These are phyloP conservation scores for Cyclotella cryptica DNA, from an alignment of 108 stramenopile species.

Conservation along the genomic window DNA sequence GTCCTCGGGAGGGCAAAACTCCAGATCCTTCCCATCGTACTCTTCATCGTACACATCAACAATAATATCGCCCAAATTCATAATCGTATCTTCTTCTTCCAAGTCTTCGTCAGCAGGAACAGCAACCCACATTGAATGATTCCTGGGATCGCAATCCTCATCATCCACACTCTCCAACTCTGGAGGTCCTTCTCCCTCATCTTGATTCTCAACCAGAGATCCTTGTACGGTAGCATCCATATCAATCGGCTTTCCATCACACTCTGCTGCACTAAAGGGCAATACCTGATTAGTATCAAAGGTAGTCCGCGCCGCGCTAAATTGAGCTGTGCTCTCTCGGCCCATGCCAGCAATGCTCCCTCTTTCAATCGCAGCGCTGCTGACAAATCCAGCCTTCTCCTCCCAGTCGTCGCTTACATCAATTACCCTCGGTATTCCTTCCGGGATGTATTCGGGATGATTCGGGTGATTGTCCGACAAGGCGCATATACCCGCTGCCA, in stretches of 20 bases:
- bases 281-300: not conserved
- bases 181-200: conserved; percentile 5
- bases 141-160: conserved; percentile 23
- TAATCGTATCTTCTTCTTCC: conserved; percentile 25
- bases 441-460: conserved; percentile 28
- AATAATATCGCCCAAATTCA: conserved; percentile 35
- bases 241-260: conserved; percentile 27
- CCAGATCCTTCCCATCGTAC: not conserved
- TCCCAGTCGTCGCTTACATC: conserved; percentile 46
- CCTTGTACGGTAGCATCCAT: conserved; percentile 32
- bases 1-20: not conserved
- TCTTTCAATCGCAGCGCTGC: not conserved
- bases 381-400: conserved; percentile 42
- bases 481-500: conserved; percentile 27
- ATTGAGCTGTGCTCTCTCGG: not conserved
- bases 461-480: conserved; percentile 21
- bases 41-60: conserved; percentile 15
- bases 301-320: not conserved
- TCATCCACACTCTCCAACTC: conserved; percentile 10
- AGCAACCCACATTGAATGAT: conserved; percentile 52
- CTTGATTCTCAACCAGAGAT: conserved; percentile 17
- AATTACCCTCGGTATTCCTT: conserved; percentile 37
- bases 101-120: conserved; percentile 28
- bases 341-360: not conserved
- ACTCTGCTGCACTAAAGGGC: not conserved